Percentiles rank a stretch among this genome's conserved stretches.
Evolutionary conservation across 1,284 basidiomycete species (phyloP).

Genomic region (Phaffia rhodozyma): DNA sequence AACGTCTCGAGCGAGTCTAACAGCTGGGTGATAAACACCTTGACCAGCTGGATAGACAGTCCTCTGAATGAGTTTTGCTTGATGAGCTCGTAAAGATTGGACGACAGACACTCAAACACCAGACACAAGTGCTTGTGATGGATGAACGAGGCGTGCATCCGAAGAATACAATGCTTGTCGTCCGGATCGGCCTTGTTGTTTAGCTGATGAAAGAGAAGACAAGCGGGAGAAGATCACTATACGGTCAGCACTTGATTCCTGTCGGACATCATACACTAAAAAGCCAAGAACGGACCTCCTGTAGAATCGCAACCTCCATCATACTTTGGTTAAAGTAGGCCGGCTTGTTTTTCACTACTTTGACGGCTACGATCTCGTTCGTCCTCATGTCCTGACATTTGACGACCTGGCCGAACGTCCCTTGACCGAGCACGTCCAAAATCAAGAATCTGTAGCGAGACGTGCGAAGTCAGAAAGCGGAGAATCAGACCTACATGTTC

Average conservation of each 20-base stretch:
- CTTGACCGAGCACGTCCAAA: conserved; percentile 93
- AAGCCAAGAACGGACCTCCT: conserved; percentile 52
- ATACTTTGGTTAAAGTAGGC: conserved; percentile 99
- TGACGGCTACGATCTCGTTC: conserved; percentile 95
- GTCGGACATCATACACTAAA: not conserved
- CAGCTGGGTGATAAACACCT: conserved; percentile 93
- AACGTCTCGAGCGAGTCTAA: conserved; percentile 84
- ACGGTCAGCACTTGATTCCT: not conserved
- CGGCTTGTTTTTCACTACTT: conserved; percentile 99
- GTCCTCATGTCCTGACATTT: conserved; percentile 99
- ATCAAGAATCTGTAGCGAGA: conserved; percentile 70
- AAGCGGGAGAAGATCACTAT: not conserved
- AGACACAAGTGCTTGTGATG: conserved; percentile 93
- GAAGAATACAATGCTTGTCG: conserved; percentile 93
- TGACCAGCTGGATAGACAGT: conserved; percentile 87
- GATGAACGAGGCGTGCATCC: conserved; percentile 91
- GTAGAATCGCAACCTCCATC: conserved; percentile 99
- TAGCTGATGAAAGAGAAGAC: conserved; percentile 44
- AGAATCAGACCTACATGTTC: not conserved
- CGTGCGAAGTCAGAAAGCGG: not conserved
- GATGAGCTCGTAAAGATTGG: conserved; percentile 98
- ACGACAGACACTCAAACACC: conserved; percentile 93
- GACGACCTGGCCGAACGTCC: conserved; percentile 97
- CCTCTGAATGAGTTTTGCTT: conserved; percentile 99
- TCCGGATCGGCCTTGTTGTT: conserved; percentile 85